phyloP scores from a whole-genome alignment of 176 grass and related monocot genomes.

The Chrysopogon serrulatus region DNA sequence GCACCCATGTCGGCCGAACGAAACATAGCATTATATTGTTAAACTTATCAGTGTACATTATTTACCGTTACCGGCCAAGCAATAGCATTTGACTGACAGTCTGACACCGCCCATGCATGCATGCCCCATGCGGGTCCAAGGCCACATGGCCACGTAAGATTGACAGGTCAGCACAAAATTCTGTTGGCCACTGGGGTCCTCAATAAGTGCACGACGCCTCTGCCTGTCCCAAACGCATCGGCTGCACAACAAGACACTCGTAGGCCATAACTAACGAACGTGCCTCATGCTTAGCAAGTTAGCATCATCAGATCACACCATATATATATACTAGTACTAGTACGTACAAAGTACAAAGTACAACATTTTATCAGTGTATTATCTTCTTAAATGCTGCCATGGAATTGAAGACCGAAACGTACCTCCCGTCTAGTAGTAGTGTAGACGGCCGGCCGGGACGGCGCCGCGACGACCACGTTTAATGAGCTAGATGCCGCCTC shows the following conservation, averaged over 20 bases:
- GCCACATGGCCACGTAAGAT: constrained; percentile 11
- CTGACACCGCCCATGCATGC: background rate
- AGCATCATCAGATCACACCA: background rate
- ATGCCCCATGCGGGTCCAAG: background rate
- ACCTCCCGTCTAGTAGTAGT: too few relatives aligned
- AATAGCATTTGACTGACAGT: background rate
- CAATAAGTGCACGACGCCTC: background rate
- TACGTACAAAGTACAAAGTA: too few relatives aligned
- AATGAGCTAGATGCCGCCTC: background rate
- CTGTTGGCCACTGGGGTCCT: background rate
- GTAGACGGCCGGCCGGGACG: background rate
- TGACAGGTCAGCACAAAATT: background rate
- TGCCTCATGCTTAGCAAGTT: background rate
- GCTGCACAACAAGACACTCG: background rate
- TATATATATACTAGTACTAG: too few relatives aligned
- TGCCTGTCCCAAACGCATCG: background rate
- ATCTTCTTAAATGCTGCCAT: background rate
- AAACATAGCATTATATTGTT: background rate
- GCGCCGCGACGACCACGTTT: background rate
- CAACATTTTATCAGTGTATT: too few relatives aligned
- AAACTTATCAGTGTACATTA: too few relatives aligned
- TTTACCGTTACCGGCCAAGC: background rate
- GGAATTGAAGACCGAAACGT: too few relatives aligned
- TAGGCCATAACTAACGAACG: background rate
- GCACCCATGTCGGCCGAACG: background rate